Percentiles rank a stretch among this genome's conserved stretches.
Evolutionary conservation across 2,329 filamentous ascomycete genomes (phyloP).

Genomic region (Zalaria sp.): DNA sequence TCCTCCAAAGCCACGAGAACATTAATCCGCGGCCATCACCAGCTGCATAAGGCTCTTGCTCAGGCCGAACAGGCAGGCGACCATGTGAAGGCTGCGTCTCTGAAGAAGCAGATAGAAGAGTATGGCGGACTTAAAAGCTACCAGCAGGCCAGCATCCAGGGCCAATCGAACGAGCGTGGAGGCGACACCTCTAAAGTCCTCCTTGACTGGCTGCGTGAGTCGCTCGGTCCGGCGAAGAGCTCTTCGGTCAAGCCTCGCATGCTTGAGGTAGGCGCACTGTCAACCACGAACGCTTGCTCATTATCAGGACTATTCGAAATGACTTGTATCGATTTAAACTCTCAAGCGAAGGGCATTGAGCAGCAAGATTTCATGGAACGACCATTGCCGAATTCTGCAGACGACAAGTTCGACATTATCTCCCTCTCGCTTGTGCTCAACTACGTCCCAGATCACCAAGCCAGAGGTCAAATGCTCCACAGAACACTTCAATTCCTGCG

Average conservation of each 20-base stretch:
- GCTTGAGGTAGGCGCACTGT: slow-evolving; percentile 82
- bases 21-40: slow-evolving; percentile 46
- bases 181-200: slow-evolving; percentile 49
- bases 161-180: slow-evolving; percentile 45
- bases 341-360: slow-evolving; percentile 64
- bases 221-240: not conserved
- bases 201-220: slow-evolving; percentile 39
- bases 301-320: slow-evolving; percentile 56
- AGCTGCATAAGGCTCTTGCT: slow-evolving; percentile 41
- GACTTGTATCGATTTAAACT: slow-evolving; percentile 78
- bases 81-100: slow-evolving; percentile 20
- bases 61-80: slow-evolving; percentile 33
- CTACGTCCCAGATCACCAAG: slow-evolving; percentile 66
- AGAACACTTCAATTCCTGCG: slow-evolving; percentile 59
- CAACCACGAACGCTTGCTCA: slow-evolving; percentile 72
- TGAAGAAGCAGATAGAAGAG: slow-evolving; percentile 37
- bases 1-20: slow-evolving; percentile 44
- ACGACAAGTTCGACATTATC: slow-evolving; percentile 71
- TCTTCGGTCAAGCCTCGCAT: slow-evolving; percentile 39
- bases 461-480: slow-evolving; percentile 72
- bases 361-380: slow-evolving; percentile 92
- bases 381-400: slow-evolving; percentile 48
- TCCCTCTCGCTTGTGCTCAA: slow-evolving; percentile 89
- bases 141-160: slow-evolving; percentile 48
- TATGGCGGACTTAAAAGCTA: slow-evolving; percentile 46